These are phyloP conservation scores for Aspergillus pseudoterreus DNA, from an alignment of 2,329 filamentous ascomycete species.

Conservation along the genomic window DNA sequence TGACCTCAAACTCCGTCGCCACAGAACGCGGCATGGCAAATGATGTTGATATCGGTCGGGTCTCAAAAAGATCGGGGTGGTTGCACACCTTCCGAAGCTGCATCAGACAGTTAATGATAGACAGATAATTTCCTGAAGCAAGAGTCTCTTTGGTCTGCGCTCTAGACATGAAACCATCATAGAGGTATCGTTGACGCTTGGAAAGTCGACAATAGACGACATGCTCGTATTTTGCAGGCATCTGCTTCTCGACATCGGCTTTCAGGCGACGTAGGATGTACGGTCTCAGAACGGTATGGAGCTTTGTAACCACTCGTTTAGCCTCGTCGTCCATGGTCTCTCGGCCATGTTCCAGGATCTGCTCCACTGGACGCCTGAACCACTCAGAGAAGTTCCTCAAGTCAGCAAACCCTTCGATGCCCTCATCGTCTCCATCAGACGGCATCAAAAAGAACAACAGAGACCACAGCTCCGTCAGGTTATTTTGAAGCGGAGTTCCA, in stretches of 20 bases:
- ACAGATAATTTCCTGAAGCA: slow-evolving; percentile 90
- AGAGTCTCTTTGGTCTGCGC: slow-evolving; percentile 86
- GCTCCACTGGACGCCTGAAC: slow-evolving; percentile 91
- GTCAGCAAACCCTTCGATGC: slow-evolving; percentile 85
- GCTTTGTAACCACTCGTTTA: slow-evolving; percentile 82
- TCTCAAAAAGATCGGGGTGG: slow-evolving; percentile 94
- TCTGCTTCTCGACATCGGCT: slow-evolving; percentile 96
- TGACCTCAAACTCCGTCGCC: slow-evolving; percentile 67
- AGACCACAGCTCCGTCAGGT: slow-evolving; percentile 94
- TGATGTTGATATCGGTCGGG: slow-evolving; percentile 92
- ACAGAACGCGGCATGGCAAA: slow-evolving; percentile 86
- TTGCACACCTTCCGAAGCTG: slow-evolving; percentile 97
- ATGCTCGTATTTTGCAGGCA: slow-evolving; percentile 97
- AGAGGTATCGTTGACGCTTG: slow-evolving; percentile 90
- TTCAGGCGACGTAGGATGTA: slow-evolving; percentile 89
- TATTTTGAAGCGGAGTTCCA: slow-evolving; percentile 94
- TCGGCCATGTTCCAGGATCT: slow-evolving; percentile 90
- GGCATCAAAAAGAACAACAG: slow-evolving; percentile 95
- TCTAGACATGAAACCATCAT: slow-evolving; percentile 91
- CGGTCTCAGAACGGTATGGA: slow-evolving; percentile 89
- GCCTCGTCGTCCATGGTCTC: slow-evolving; percentile 94
- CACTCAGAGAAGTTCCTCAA: slow-evolving; percentile 95
- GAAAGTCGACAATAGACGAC: slow-evolving; percentile 94
- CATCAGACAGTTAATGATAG: slow-evolving; percentile 98
- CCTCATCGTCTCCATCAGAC: slow-evolving; percentile 67